Percentiles rank a stretch among this genome's conserved stretches.
These are phyloP conservation scores for Chaetothyriales sp. DNA, from an alignment of 2,329 filamentous ascomycete species.

Conservation along the genomic window DNA sequence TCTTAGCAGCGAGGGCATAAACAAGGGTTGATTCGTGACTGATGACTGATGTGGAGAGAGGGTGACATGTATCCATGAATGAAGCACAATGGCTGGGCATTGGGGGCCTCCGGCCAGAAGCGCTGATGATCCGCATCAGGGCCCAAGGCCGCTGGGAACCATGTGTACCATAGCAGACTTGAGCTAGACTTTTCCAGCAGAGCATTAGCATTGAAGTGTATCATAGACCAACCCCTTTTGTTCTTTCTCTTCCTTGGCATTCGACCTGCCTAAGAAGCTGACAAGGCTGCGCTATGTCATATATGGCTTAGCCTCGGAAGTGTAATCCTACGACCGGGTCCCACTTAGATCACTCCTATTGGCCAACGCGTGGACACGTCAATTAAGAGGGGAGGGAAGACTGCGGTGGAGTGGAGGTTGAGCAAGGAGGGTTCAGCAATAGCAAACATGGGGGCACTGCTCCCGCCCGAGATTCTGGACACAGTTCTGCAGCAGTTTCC, in stretches of 20 bases:
- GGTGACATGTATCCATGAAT: not conserved
- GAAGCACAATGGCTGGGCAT: not conserved
- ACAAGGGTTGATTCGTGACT: not conserved
- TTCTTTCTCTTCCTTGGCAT: not conserved
- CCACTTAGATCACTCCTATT: too few species aligned
- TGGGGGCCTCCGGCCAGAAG: not conserved
- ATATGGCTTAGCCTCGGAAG: too few species aligned
- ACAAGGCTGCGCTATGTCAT: too few species aligned
- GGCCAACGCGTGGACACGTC: too few species aligned
- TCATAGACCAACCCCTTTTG: not conserved
- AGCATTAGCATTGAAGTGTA: conserved; percentile 1
- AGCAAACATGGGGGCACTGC: conserved; percentile 4
- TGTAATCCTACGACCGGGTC: too few species aligned
- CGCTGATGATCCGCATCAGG: not conserved
- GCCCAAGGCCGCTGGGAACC: not conserved
- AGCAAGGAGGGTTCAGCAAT: not conserved
- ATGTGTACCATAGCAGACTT: not conserved
- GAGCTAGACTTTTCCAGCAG: not conserved
- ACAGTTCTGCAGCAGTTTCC: conserved; percentile 21
- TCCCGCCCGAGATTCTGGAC: conserved; percentile 10
- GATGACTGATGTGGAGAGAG: not conserved
- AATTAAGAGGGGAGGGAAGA: not conserved
- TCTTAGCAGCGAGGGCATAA: not conserved
- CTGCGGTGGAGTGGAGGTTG: not conserved
- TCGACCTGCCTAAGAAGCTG: not conserved